Evolutionary conservation across 1,139 yeast species (phyloP), one percentile per base, ranked within the genome.

Genomic region (Diutina ranongensis): DNA sequence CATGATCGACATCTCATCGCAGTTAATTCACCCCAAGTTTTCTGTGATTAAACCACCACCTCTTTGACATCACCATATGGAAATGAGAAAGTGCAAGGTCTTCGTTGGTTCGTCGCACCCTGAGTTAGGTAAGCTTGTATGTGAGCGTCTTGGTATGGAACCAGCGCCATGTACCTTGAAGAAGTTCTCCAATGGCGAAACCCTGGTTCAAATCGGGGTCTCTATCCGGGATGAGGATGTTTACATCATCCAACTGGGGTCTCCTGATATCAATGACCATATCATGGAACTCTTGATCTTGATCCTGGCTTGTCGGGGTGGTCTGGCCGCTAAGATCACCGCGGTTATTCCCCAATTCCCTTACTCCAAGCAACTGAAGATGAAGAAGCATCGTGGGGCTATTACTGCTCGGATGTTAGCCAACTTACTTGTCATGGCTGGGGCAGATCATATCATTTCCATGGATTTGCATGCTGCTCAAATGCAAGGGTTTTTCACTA

Each of bases 341-440:
- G 97, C 97, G 8, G 97, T 94, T 35, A 81, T 94, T 46, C 99
- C 99, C 1, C 94, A 88, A 63, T 94, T 89, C 62, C 98, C 98
- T 25, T 94, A 94, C 67, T 87, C 97, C 22, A 94, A 92, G 63
- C 98, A 94, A 64, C 80, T 92, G 52, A 92, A 92, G 68, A 94
- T 92, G 98, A 92, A 89, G 69, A 92, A 87, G 63, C 97, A 92
- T 60, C 76, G 98, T 65, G 98, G 98, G 48, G 97, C 98, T 33
- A 94, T 94, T 56, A 89, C 98, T 3, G 98, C 98, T n/a, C 77
- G 97, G 61, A 89, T 94, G 98, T 74, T 94, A 61, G 97, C 99
- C 49, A 92, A 92, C 56, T 68, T 94, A 58, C 71, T 94, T 54
- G 81, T 89, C 47, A 92, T 92, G 94, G 97, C 99, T 1, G 99